Base-by-base conservation (phyloP, 257 asterid genomes). In the Capsicum baccatum region DNA sequence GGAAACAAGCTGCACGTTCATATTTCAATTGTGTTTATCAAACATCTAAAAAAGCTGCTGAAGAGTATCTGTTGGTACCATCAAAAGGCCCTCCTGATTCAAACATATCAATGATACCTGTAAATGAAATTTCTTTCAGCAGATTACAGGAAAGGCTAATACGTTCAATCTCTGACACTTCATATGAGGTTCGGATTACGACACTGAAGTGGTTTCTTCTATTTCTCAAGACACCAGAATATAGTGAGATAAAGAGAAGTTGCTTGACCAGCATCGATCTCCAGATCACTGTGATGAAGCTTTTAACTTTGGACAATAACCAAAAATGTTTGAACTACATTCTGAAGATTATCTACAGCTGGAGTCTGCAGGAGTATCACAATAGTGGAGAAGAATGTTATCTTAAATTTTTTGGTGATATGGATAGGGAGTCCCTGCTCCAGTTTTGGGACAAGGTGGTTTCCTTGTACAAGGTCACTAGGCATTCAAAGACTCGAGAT, bases 111-210 rank as follows among this genome's bases (percentile, higher is more conserved):
- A 89, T 87, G 70, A 83, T 85, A 58, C 88, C 86, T 57, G 91
- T 88, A 82, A 81, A 79, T 84, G 93, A 85, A 73, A 87, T 57
- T 88, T 86, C 87, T 78, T 85, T 91, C 73, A 59, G 85, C 37
- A 85, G 86, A 80, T 94, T 92, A 87, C 91, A 89, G 82, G 97
- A 90, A 83, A 92, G 91, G 86, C 87, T 96, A 85, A 83, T 89
- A 73, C 79, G 90, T 54, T 91, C 93, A 79, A 83, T 92, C 88
- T 87, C 97, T 59, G 97, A 94, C 90, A 83, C 89, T 58, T 93
- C 94, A 8, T 96, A 96, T 88, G 99, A 96, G 89, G 98, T 94
- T 62, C 92, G 97, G 83, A 87, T 94, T 80, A 95, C 97, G 64
- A 89, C 98, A 21, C 83, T 96, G 80, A 96, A 94, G 88, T 96